Evolutionary conservation across 2,329 filamentous ascomycete species (phyloP).

Genomic region (Diaporthe sp.): DNA sequence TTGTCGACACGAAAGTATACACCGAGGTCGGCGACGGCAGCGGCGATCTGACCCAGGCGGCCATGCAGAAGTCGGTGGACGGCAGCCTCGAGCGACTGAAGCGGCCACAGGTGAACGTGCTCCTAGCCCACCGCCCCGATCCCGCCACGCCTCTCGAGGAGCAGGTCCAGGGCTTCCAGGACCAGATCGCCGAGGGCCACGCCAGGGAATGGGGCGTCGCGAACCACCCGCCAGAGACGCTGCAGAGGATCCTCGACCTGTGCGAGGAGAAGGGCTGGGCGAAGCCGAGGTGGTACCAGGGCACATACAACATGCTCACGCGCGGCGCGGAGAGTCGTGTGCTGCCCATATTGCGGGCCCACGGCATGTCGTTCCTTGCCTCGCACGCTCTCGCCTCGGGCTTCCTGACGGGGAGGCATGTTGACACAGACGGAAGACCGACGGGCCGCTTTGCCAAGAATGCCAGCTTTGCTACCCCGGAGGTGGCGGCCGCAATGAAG

Average conservation of each 20-base stretch:
- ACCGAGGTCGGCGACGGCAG: conserved; percentile 44
- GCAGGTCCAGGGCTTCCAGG: conserved; percentile 46
- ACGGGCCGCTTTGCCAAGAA: conserved; percentile 39
- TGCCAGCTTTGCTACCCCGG: conserved; percentile 43
- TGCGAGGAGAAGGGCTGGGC: conserved; percentile 46
- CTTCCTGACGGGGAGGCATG: conserved; percentile 48
- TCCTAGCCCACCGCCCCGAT: conserved; percentile 50
- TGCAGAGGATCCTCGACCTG: conserved; percentile 45
- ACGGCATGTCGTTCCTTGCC: conserved; percentile 42
- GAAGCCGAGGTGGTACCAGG: conserved; percentile 53
- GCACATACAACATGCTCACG: conserved; percentile 49
- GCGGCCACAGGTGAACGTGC: conserved; percentile 42
- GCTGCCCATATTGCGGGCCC: conserved; percentile 47
- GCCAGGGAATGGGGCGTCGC: conserved; percentile 51
- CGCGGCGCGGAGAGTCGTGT: conserved; percentile 48
- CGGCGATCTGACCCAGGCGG: conserved; percentile 42
- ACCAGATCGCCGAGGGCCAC: conserved; percentile 44
- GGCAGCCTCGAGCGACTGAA: conserved; percentile 44
- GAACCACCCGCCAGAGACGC: conserved; percentile 45
- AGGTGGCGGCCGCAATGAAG: conserved; percentile 43
- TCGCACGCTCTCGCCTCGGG: conserved; percentile 39
- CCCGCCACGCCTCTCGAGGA: conserved; percentile 47
- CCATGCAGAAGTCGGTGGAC: conserved; percentile 41
- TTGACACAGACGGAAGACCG: conserved; percentile 41
- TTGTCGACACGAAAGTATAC: conserved; percentile 48